phyloP scores from a whole-genome alignment of 495 filamentous ascomycete genomes.

The Daldinia childiae region DNA sequence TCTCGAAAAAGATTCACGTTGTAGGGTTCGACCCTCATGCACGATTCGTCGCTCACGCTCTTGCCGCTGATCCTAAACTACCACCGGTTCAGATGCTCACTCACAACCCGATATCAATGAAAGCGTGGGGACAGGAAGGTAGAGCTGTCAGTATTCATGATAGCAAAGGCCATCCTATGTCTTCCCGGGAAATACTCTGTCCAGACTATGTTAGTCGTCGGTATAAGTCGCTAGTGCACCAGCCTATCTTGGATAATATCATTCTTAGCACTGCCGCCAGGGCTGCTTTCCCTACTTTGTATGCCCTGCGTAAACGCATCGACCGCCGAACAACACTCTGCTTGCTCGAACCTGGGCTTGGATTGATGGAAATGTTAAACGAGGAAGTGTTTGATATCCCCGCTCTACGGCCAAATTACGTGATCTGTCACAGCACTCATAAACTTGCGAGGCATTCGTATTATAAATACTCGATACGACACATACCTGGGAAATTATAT shows the following conservation, averaged over 20 bases:
- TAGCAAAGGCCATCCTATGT: background rate
- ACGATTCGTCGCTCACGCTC: conserved; percentile 59
- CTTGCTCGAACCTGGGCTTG: conserved; percentile 86
- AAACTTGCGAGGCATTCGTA: conserved; percentile 56
- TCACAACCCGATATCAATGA: conserved; percentile 25
- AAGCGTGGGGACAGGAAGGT: conserved; percentile 40
- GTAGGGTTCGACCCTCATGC: conserved; percentile 61
- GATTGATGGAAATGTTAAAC: conserved; percentile 78
- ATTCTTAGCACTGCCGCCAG: conserved; percentile 74
- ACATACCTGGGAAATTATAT: conserved; percentile 21
- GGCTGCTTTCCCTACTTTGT: conserved; percentile 63
- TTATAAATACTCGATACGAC: conserved; percentile 58
- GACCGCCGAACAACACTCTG: conserved; percentile 76
- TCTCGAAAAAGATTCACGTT: conserved; percentile 59
- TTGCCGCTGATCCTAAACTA: conserved; percentile 51
- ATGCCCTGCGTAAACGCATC: conserved; percentile 70
- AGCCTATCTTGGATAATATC: conserved; percentile 71
- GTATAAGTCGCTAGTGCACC: background rate
- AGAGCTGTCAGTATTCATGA: conserved; percentile 39
- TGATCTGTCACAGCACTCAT: conserved; percentile 77
- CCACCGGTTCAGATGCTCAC: conserved; percentile 47
- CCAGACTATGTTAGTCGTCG: conserved; percentile 17
- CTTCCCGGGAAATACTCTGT: conserved; percentile 26
- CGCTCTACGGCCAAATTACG: conserved; percentile 71
- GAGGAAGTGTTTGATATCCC: conserved; percentile 71